A percentile compares a stretch with the other conserved stretches of the same genome.
These are phyloP conservation scores for Pleurotus platypus DNA, from an alignment of 768 basidiomycete species.

Conservation along the genomic window DNA sequence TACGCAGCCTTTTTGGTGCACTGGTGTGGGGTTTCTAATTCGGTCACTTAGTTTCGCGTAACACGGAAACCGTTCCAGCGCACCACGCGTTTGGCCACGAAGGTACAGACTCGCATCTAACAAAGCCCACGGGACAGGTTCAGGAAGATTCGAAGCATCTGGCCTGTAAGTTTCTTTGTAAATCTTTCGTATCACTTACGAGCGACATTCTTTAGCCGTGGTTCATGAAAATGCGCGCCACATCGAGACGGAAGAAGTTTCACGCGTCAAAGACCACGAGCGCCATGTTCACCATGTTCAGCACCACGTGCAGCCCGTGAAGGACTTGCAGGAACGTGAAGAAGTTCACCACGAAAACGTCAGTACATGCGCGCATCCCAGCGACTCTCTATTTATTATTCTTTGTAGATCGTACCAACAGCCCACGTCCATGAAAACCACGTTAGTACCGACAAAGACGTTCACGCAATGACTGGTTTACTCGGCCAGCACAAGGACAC, in stretches of 20 bases:
- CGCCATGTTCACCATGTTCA: conserved; percentile 36
- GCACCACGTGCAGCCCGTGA: conserved; percentile 32
- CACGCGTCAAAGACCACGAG: conserved; percentile 27
- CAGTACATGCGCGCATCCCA: neutral
- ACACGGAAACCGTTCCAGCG: no score
- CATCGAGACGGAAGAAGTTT: conserved; percentile 26
- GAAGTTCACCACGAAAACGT: conserved; percentile 25
- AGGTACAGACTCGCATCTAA: no score
- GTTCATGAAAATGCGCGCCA: conserved; percentile 24
- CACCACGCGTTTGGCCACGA: no score
- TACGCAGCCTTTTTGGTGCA: no score
- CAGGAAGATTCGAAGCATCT: no score
- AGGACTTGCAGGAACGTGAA: conserved; percentile 18
- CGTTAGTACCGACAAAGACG: conserved; percentile 24
- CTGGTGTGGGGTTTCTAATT: no score
- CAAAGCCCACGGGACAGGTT: no score
- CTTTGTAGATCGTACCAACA: conserved; percentile 21
- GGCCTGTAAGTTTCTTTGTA: no score
- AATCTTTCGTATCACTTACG: neutral
- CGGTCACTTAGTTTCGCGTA: no score
- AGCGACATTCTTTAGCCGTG: conserved; percentile 16
- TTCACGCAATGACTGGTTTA: conserved; percentile 22
- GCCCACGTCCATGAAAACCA: conserved; percentile 24
- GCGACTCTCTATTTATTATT: neutral
- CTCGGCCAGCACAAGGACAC: conserved; percentile 23